Evolutionary conservation across 2,329 filamentous ascomycete genomes (phyloP).

Genomic region (Cercospora berteroae): DNA sequence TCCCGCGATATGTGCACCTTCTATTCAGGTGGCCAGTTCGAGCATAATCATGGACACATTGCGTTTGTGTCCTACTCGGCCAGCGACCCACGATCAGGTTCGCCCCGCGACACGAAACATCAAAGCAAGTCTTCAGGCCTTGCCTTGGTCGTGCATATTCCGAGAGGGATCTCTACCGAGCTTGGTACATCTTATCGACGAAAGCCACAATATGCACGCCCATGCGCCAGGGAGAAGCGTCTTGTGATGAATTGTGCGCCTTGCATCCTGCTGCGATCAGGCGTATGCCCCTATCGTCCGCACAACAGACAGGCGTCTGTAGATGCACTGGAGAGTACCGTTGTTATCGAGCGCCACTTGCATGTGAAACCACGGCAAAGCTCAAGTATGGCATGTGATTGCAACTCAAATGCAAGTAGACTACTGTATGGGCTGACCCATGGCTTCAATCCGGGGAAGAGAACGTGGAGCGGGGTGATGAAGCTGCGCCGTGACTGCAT

Average conservation of each 20-base stretch:
- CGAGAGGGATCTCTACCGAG: background rate
- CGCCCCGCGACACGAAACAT: no score
- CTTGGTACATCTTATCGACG: background rate
- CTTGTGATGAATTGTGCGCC: background rate
- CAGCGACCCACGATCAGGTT: no score
- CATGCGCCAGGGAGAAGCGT: background rate
- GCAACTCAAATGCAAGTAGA: background rate
- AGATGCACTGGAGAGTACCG: background rate
- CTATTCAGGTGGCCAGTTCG: no score
- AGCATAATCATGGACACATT: no score
- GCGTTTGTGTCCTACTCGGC: no score
- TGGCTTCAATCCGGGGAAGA: background rate
- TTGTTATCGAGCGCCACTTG: background rate
- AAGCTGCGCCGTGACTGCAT: background rate
- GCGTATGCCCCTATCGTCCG: background rate
- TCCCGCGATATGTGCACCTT: background rate
- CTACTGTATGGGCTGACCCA: background rate
- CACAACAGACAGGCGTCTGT: background rate
- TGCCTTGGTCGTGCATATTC: background rate
- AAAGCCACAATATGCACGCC: background rate
- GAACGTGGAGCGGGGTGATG: background rate
- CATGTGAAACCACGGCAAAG: background rate
- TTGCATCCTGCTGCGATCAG: background rate
- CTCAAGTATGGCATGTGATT: background rate
- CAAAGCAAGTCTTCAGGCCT: background rate